phyloP scores from a whole-genome alignment of 1,284 basidiomycete species.

The Ustilago loliicola region DNA sequence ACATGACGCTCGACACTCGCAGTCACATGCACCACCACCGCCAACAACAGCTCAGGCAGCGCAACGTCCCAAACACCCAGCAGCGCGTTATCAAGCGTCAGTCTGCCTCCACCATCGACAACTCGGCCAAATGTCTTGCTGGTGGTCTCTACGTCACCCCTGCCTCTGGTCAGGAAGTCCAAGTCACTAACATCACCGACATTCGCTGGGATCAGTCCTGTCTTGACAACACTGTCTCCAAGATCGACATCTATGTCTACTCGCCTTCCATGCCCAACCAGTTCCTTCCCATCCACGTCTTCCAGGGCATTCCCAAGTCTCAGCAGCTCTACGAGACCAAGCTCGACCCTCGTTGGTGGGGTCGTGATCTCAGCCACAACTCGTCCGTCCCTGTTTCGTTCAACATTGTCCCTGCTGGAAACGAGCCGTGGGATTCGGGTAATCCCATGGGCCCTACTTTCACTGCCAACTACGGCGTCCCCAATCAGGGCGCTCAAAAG shows the following conservation, averaged over 20 bases:
- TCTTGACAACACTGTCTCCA: constrained; percentile 45
- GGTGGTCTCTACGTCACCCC: constrained; percentile 62
- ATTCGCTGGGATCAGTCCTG: constrained; percentile 61
- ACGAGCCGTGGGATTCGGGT: constrained; percentile 67
- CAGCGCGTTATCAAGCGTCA: constrained; percentile 47
- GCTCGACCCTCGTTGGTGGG: constrained; percentile 66
- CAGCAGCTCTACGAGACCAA: constrained; percentile 51
- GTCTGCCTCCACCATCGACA: constrained; percentile 48
- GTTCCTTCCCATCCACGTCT: constrained; percentile 63
- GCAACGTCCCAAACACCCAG: constrained; percentile 29
- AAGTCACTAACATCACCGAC: constrained; percentile 52
- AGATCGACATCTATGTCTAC: constrained; percentile 69
- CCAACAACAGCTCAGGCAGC: constrained; percentile 44
- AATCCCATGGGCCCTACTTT: constrained; percentile 66
- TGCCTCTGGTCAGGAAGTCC: constrained; percentile 31
- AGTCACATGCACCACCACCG: constrained; percentile 44
- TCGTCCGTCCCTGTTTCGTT: constrained; percentile 57
- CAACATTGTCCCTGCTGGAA: constrained; percentile 68
- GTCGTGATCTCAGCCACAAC: constrained; percentile 50
- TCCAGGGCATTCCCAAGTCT: constrained; percentile 53
- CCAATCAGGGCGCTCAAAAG: constrained; percentile 48
- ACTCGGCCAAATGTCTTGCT: constrained; percentile 51
- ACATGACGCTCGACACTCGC: constrained; percentile 49
- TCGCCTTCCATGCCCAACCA: constrained; percentile 50
- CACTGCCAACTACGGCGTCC: constrained; percentile 60